phyloP scores from a whole-genome alignment of 129 eudicot species.

The Flaveria sonorensis region DNA sequence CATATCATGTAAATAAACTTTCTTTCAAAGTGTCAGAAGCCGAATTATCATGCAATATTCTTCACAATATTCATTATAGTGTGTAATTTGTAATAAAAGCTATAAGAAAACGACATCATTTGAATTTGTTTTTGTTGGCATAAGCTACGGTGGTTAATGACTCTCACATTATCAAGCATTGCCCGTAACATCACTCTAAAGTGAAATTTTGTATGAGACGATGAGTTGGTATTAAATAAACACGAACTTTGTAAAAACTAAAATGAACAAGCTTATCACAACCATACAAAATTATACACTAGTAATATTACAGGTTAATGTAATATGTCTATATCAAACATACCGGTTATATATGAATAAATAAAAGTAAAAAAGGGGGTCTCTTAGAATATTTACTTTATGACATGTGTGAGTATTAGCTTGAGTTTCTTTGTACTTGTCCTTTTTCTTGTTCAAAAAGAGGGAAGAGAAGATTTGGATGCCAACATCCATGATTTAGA shows the following conservation, averaged over 20 bases:
- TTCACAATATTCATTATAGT: no score
- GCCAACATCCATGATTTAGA: slow-evolving; percentile 39
- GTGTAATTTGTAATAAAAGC: no score
- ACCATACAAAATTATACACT: neutral
- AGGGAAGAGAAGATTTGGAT: slow-evolving; percentile 34
- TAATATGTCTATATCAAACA: neutral
- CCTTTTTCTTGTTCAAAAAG: slow-evolving; percentile 35
- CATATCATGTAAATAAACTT: neutral
- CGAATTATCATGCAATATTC: no score
- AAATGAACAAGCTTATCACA: neutral
- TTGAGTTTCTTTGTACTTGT: slow-evolving; percentile 36
- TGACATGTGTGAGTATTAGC: slow-evolving; percentile 32
- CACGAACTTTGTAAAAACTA: neutral
- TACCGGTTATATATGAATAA: neutral
- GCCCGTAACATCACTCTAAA: no score
- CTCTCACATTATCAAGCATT: no score
- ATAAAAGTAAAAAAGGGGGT: neutral
- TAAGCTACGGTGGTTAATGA: no score
- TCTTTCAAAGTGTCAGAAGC: neutral
- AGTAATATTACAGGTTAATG: neutral
- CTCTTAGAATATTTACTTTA: slow-evolving; percentile 25
- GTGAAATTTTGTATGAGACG: no score
- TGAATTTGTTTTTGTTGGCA: no score
- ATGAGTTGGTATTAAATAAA: no score
- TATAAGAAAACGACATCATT: no score